phyloP scores from a whole-genome alignment of 2,329 filamentous ascomycete genomes.

The Xylaria sp. region DNA sequence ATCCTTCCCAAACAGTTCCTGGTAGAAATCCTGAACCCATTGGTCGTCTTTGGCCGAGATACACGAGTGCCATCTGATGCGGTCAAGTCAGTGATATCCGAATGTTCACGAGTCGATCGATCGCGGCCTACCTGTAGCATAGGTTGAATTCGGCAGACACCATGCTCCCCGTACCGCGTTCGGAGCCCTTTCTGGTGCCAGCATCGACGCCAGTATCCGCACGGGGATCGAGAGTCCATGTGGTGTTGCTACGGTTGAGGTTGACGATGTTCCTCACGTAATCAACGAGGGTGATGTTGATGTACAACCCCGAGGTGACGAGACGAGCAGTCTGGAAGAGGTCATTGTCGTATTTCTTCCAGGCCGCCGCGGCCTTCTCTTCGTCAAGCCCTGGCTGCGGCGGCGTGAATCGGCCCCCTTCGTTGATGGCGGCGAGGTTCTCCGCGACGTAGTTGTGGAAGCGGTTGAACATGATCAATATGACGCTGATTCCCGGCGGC shows the following conservation, averaged over 20 bases:
- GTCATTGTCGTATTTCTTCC: slow-evolving; percentile 75
- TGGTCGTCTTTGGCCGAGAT: slow-evolving; percentile 75
- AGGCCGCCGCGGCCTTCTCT: slow-evolving; percentile 54
- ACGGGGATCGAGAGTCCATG: slow-evolving; percentile 80
- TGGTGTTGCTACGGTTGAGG: slow-evolving; percentile 70
- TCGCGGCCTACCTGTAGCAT: slow-evolving; percentile 65
- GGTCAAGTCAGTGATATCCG: background rate
- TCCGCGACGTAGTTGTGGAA: slow-evolving; percentile 88
- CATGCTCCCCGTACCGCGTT: slow-evolving; percentile 76
- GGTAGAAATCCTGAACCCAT: slow-evolving; percentile 75
- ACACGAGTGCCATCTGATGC: slow-evolving; percentile 69
- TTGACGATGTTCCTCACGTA: slow-evolving; percentile 80
- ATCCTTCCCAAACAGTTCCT: slow-evolving; percentile 63
- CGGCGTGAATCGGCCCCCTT: slow-evolving; percentile 74
- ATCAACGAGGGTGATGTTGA: slow-evolving; percentile 77
- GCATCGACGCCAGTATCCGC: slow-evolving; percentile 63
- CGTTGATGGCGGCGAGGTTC: slow-evolving; percentile 83
- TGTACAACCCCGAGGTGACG: slow-evolving; percentile 75
- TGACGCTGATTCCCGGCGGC: slow-evolving; percentile 70
- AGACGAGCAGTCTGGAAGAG: slow-evolving; percentile 78
- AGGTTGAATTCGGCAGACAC: slow-evolving; percentile 90
- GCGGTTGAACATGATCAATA: slow-evolving; percentile 77
- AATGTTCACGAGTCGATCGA: background rate
- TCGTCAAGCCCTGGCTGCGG: slow-evolving; percentile 54
- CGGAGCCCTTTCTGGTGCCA: slow-evolving; percentile 59